Conservation (phyloP, 2,329 filamentous ascomycete genomes). For the Exophiala oligosperma region DNA sequence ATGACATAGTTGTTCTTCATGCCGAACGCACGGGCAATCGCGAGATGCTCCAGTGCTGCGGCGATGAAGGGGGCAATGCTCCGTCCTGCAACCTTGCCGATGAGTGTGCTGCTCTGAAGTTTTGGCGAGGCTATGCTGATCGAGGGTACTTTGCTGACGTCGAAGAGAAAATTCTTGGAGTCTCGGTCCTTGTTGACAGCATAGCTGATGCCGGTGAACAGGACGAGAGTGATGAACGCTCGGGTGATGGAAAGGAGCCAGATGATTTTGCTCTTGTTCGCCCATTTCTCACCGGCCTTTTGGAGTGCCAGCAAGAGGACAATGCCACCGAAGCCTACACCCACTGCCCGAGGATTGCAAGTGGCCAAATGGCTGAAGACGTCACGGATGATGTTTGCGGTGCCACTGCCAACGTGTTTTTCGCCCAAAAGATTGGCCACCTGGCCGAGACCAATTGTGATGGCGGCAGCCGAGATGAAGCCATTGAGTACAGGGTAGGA, state of each 20-base stretch:
- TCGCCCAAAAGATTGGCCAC: constrained; percentile 62
- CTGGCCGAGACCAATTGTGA: constrained; percentile 67
- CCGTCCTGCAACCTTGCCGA: constrained; percentile 55
- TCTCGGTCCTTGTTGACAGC: constrained; percentile 56
- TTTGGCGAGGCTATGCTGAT: constrained; percentile 55
- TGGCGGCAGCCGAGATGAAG: constrained; percentile 66
- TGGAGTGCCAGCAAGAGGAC: constrained; percentile 58
- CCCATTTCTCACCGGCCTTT: constrained; percentile 60
- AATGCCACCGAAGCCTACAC: constrained; percentile 60
- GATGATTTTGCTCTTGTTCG: constrained; percentile 57
- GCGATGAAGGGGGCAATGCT: constrained; percentile 63
- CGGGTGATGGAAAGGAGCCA: constrained; percentile 62
- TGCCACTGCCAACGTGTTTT: constrained; percentile 50
- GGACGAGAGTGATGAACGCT: constrained; percentile 59
- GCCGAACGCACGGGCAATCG: constrained; percentile 64
- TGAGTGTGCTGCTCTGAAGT: constrained; percentile 49
- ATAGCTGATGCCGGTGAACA: constrained; percentile 65
- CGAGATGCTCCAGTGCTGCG: constrained; percentile 62
- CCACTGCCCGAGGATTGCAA: constrained; percentile 59
- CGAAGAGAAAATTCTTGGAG: constrained; percentile 52
- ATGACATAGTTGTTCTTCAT: constrained; percentile 63
- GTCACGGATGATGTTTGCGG: constrained; percentile 60
- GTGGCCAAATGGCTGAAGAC: constrained; percentile 58
- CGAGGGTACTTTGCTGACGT: constrained; percentile 58
- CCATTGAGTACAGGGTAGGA: constrained; percentile 64